Evolutionary conservation across 192 early-diverging fungal genomes (phyloP).

Genomic region (Coemansia sp.): DNA sequence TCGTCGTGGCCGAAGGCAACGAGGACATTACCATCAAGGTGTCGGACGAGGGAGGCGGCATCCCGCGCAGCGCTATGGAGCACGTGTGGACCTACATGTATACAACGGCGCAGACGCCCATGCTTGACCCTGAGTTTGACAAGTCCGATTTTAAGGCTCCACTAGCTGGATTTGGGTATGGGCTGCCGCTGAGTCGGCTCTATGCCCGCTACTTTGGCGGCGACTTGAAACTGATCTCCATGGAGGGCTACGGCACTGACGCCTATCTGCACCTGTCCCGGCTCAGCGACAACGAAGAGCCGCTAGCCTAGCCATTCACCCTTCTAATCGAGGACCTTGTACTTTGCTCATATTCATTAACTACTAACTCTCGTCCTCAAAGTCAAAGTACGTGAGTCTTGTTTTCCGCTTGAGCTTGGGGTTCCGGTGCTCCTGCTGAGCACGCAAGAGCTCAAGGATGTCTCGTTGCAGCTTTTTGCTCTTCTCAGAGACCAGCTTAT

Average conservation of each 20-base stretch:
- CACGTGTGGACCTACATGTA: constrained; percentile 97
- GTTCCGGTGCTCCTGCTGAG: constrained; percentile 32
- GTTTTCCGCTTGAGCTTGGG: constrained; percentile 26
- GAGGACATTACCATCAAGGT: constrained; percentile 98
- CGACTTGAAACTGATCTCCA: constrained; percentile 86
- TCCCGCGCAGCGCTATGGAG: constrained; percentile 81
- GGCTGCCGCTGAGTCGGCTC: constrained; percentile 77
- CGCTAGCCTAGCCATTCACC: constrained; percentile 55
- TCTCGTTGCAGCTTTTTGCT: constrained; percentile 31
- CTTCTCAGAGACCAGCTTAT: constrained; percentile 22
- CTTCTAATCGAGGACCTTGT: not conserved
- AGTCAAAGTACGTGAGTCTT: constrained; percentile 39
- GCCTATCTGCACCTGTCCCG: constrained; percentile 91
- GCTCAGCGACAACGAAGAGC: constrained; percentile 87
- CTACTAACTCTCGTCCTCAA: constrained; percentile 25
- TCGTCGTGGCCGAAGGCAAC: constrained; percentile 83
- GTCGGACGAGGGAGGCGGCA: constrained; percentile 93
- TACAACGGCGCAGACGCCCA: constrained; percentile 71
- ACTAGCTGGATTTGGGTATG: constrained; percentile 90
- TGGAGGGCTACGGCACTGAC: constrained; percentile 96
- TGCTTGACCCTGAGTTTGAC: constrained; percentile 67
- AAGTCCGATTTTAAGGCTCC: constrained; percentile 79
- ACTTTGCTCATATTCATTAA: not conserved
- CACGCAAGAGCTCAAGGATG: constrained; percentile 37
- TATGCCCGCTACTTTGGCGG: constrained; percentile 98